Conservation (phyloP, 305 asterid genomes). For the Fraxinus albicans region DNA sequence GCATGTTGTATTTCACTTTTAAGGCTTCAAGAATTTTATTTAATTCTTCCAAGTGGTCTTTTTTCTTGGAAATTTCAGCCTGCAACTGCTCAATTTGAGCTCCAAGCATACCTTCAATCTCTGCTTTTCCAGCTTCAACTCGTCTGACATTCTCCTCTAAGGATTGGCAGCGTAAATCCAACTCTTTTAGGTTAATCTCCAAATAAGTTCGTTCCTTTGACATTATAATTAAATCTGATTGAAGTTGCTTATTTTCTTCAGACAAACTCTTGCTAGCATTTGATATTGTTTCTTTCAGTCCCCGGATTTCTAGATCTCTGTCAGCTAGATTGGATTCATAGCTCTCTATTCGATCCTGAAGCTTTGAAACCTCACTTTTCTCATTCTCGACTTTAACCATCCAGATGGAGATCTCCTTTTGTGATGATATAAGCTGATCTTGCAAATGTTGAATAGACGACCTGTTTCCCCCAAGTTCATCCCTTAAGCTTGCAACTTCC, state of each 20-base stretch:
- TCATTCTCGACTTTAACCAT: slow-evolving; percentile 58
- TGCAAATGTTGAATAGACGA: slow-evolving; percentile 39
- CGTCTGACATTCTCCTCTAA: slow-evolving; percentile 71
- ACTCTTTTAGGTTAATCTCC: slow-evolving; percentile 64
- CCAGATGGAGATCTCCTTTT: slow-evolving; percentile 53
- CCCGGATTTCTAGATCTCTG: slow-evolving; percentile 79
- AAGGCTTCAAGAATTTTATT: slow-evolving; percentile 31
- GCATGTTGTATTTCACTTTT: slow-evolving; percentile 25
- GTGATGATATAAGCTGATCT: slow-evolving; percentile 55
- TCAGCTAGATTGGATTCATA: slow-evolving; percentile 65
- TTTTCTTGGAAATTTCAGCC: slow-evolving; percentile 43
- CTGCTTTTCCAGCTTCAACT: slow-evolving; percentile 49
- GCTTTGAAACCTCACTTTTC: slow-evolving; percentile 61
- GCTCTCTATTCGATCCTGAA: slow-evolving; percentile 64
- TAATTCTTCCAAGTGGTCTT: slow-evolving; percentile 36
- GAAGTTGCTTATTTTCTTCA: slow-evolving; percentile 67
- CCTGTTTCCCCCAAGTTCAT: slow-evolving; percentile 49
- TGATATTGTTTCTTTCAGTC: slow-evolving; percentile 58
- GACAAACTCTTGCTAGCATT: slow-evolving; percentile 74
- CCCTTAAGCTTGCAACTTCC: slow-evolving; percentile 44
- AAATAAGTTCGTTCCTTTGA: slow-evolving; percentile 48
- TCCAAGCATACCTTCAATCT: slow-evolving; percentile 41
- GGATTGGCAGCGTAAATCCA: slow-evolving; percentile 67
- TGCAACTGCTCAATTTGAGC: slow-evolving; percentile 47
- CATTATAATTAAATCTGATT: slow-evolving; percentile 49